Evolutionary conservation across 2,329 filamentous ascomycete genomes (phyloP).

Genomic region (Aureobasidium mangrovei): DNA sequence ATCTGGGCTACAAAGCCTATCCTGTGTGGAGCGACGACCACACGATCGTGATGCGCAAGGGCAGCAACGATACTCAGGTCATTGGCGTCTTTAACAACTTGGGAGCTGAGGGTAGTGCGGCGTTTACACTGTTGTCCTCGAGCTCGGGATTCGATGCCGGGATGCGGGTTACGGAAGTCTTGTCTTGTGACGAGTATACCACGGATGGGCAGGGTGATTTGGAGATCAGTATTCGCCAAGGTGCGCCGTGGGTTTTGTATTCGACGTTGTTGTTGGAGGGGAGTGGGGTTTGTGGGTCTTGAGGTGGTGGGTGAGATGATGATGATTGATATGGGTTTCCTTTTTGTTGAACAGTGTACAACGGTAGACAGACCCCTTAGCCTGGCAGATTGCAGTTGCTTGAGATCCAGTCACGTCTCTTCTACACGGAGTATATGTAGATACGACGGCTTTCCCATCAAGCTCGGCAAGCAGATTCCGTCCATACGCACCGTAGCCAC

Average conservation of each 20-base stretch:
- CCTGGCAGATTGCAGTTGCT: too few relatives aligned
- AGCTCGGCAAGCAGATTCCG: too few relatives aligned
- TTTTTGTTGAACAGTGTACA: too few relatives aligned
- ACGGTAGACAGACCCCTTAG: too few relatives aligned
- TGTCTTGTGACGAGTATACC: constrained; percentile 37
- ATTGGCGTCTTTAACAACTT: constrained; percentile 38
- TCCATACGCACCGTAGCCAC: too few relatives aligned
- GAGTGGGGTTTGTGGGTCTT: constrained; percentile 28
- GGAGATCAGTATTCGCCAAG: constrained; percentile 34
- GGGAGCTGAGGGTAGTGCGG: constrained; percentile 20
- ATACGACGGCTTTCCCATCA: too few relatives aligned
- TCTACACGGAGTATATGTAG: too few relatives aligned
- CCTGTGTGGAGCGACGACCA: constrained; percentile 37
- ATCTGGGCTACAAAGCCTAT: constrained; percentile 34
- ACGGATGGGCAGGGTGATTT: constrained; percentile 37
- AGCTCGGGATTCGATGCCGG: constrained; percentile 21
- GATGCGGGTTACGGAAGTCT: constrained; percentile 29
- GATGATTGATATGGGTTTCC: too few relatives aligned
- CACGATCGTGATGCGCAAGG: constrained; percentile 39
- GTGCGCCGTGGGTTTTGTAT: constrained; percentile 38
- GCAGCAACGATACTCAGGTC: constrained; percentile 31
- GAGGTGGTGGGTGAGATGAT: not conserved
- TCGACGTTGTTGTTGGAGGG: constrained; percentile 27
- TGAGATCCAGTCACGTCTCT: too few relatives aligned
- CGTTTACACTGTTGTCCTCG: constrained; percentile 14